A percentile compares a stretch with the other conserved stretches of the same genome.
These are phyloP conservation scores for Linum lewisii DNA, from an alignment of 345 rosid species.

Conservation along the genomic window DNA sequence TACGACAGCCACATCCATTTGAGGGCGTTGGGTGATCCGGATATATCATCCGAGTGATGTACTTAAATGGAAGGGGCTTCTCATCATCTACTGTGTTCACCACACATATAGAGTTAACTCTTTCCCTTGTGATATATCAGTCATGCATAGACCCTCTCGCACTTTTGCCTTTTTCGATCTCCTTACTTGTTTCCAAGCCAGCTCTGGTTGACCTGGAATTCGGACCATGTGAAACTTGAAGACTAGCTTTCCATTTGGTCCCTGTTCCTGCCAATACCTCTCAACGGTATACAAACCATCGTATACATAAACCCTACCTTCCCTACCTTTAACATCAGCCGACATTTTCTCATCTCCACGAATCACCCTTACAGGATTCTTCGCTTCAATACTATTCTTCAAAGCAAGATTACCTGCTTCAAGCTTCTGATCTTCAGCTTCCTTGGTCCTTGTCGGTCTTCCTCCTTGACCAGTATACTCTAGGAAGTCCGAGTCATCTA, in stretches of 20 bases:
- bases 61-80: conserved; percentile 58
- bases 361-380: conserved; percentile 62
- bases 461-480: conserved; percentile 82
- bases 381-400: conserved; percentile 34
- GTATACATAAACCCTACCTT: conserved; percentile 32
- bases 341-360: conserved; percentile 49
- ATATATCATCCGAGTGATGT: conserved; percentile 43
- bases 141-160: conserved; percentile 52
- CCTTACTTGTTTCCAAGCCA: conserved; percentile 72
- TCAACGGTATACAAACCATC: conserved; percentile 74
- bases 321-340: conserved; percentile 26
- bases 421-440: conserved; percentile 68
- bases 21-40: conserved; percentile 38
- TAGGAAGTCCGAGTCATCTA: conserved; percentile 50
- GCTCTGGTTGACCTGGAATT: conserved; percentile 66
- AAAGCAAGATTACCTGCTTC: conserved; percentile 68
- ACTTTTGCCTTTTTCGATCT: conserved; percentile 30
- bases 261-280: conserved; percentile 39
- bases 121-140: conserved; percentile 59
- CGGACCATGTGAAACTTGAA: conserved; percentile 55
- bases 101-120: conserved; percentile 55
- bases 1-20: conserved; percentile 46
- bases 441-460: conserved; percentile 43
- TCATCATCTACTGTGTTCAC: conserved; percentile 62
- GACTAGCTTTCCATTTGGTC: conserved; percentile 58